Percentiles rank a stretch among this genome's conserved stretches.
phyloP scores from a whole-genome alignment of 2,329 filamentous ascomycete genomes.

The Aciculosporium take region DNA sequence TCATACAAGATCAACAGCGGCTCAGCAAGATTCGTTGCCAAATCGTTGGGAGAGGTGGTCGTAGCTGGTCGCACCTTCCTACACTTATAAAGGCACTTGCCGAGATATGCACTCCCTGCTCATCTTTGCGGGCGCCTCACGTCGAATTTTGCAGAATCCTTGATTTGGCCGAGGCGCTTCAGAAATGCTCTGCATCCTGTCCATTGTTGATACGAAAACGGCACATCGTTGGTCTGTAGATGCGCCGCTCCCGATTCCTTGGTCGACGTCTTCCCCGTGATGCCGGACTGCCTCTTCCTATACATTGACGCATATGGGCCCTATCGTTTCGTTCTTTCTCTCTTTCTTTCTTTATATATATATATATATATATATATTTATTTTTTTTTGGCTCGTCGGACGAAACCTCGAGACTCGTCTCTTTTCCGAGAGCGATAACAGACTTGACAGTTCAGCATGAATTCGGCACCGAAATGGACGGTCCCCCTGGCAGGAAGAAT shows the following conservation, averaged over 20 bases:
- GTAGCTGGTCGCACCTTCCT: background rate
- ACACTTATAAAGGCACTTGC: background rate
- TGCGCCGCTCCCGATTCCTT: background rate
- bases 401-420: background rate
- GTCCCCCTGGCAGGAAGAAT: slow-evolving; percentile 1
- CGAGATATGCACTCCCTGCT: no score
- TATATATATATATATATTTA: no score
- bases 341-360: background rate
- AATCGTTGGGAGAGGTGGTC: background rate
- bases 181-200: background rate
- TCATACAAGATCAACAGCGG: background rate
- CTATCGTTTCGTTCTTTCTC: background rate
- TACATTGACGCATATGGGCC: background rate
- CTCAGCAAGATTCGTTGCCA: no score
- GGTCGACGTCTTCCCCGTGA: background rate
- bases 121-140: no score
- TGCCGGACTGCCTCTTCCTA: background rate
- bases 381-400: background rate
- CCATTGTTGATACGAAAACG: background rate
- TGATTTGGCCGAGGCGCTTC: background rate
- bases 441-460: background rate
- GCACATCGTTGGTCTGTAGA: background rate
- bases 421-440: background rate
- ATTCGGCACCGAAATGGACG: background rate
- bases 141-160: background rate